Base-by-base conservation (phyloP, 768 basidiomycete species). In the Lepiota venenata region DNA sequence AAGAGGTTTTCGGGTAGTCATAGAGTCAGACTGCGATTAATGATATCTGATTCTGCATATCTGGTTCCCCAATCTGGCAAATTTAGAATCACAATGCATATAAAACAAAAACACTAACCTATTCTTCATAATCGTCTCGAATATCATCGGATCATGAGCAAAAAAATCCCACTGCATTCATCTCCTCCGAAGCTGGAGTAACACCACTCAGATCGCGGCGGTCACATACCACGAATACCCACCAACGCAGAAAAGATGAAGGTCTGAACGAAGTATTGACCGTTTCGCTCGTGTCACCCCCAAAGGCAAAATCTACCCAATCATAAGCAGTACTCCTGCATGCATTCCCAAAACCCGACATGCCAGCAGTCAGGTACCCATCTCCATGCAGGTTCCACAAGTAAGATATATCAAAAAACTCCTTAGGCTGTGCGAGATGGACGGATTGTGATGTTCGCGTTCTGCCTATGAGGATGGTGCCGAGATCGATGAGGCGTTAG, bases 381-480 rank as follows among this genome's bases (percentile, higher is more conserved):
- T 74, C 72, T 20, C 64, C 72, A 43, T 71, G 63, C 2, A 71
- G 72, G 50, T 74, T 74, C 65, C 65, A 67, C 1, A 71, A 70
- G 54, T 74, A 74, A 7, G 66, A 58, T 14, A 70, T 58, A 42
- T 74, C 71, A 8, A 63, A 50, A 56, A 65, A 72, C 49, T 74
- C 71, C 72, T 71, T 72, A 5, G 72, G 72, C 21, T 68, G 56
- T 0, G 72, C 71, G 2, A 76, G 76, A 58, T 78, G 77, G n/a
- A 76, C 78, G 58, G 79, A 80, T 58, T 78, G 78, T 0, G 77
- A 76, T 8, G 77, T 77, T 53, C 78, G 79, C 7, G 76, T 75
- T 62, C 82, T 84, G 35, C 81, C 81, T 1, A 84, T 72, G 57
- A 82, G 65, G 10, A 74, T 65, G 15, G 78, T 77, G 20, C 82